Evolutionary conservation across 305 asterid genomes (phyloP), one percentile per base, ranked within the genome.

Genomic region (Solanum hybrid): DNA sequence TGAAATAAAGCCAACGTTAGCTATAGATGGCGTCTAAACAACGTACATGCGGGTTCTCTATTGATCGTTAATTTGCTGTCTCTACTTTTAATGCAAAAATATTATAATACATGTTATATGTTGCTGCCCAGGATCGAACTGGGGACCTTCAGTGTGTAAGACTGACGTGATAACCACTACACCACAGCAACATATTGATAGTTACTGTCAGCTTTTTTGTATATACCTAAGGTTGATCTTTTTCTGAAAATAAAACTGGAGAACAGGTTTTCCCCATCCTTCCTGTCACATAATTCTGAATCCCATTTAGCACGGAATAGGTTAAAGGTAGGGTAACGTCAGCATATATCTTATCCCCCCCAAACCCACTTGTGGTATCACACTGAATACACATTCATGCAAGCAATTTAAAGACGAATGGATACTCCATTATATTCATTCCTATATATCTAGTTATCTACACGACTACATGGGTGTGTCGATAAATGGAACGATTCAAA

Each of bases 151-250:
- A 45, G 88, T 83, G 88, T 83, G 88, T 83, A 83, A 83, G 88
- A 83, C 88, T 83, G 88, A 83, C 88, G 88, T 83, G 88, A 83
- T 83, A 29, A 83, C 88, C 75, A 83, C 88, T 83, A 83, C 88
- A 83, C 88, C 88, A 83, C 88, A 83, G 75, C 75, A 83, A 83
- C 73, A 1, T 5, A 9, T 5, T 51, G 27, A 2, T 9, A 1
- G 2, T 6, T 0, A 0, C 0, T 27, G 1, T 4, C 7, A 39
- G 10, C 14, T 26, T 57, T 57, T 57, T 57, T 6, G 3, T 14
- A 14, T 14, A 5, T 45, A 45, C 7, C 22, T 45, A 2, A 45
- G 65, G 65, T 45, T 45, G 3, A 45, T 45, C 65, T 14, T 5
- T 45, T 45, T 45, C 65, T 45, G 65, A 45, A 14, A 45, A 14